Evolutionary conservation across 257 asterid genomes (phyloP), one percentile per base, ranked within the genome.

Genomic region (Knoxia roxburghii): DNA sequence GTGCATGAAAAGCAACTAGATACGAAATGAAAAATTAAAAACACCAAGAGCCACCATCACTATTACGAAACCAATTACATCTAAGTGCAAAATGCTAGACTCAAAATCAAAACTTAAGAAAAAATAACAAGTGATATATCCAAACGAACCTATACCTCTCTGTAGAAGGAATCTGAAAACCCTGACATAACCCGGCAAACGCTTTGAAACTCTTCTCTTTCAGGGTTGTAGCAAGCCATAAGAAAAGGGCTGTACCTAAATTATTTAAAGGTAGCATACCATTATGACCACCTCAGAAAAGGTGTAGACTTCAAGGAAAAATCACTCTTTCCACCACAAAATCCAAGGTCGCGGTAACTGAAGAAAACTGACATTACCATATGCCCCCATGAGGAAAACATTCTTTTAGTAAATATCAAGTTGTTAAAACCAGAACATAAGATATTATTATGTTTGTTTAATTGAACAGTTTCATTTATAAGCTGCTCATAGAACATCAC

Each of bases 111-210:
- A n/a, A 10, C 62, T 30, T 29, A 30, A 1, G n/a, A 55, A 27
- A 39, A 55, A 27, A 55, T 29, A 27, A 27, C 6, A 17, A 55
- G 26, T 2, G 14, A 55, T 18, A 11, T 6, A n/a, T n/a, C 32
- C n/a, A 27, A 55, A 27, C 50, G 39, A 27, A 39, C 64, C n/a
- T 26, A 24, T 81, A 82, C 98, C 98, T 91, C 87, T 51, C 15
- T 75, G 72, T 91, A 91, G 60, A 91, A 91, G 67, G 91, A 84
- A 75, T 91, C 98, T 39, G 98, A 89, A 78, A 91, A 85, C 72
- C 94, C 96, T 43, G 96, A 89, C 96, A 85, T 89, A 73, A 87
- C 98, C 21, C 98, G 94, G 76, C 98, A 89, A 17, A 91, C 96
- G 27, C 98, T 87, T 80, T 91, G 95, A 70, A 69, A 91, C 75